A percentile compares a stretch with the other conserved stretches of the same genome.
phyloP scores from a whole-genome alignment of 176 grass and related monocot genomes.

The Eragrostis nindensis region DNA sequence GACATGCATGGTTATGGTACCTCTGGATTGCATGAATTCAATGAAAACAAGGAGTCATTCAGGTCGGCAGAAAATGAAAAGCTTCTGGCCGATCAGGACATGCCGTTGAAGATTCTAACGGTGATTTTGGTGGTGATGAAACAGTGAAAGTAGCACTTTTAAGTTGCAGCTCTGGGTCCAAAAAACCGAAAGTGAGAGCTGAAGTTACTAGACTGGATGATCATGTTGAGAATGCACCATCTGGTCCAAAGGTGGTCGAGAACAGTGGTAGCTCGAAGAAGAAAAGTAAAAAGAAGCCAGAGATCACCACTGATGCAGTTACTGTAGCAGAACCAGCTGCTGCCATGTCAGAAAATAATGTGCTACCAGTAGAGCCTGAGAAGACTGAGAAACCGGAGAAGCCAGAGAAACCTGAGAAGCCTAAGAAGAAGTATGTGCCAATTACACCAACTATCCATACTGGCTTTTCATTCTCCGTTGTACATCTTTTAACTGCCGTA shows the following conservation, averaged over 20 bases:
- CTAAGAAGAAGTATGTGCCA: conserved; percentile 80
- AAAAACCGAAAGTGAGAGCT: conserved; percentile 65
- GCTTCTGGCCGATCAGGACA: conserved; percentile 42
- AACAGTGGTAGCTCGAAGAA: conserved; percentile 65
- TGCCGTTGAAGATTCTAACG: conserved; percentile 49
- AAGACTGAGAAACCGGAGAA: conserved; percentile 54
- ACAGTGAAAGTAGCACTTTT: conserved; percentile 35
- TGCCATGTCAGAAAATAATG: conserved; percentile 46
- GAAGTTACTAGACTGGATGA: conserved; percentile 58
- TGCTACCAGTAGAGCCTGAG: conserved; percentile 61
- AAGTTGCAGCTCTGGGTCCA: conserved; percentile 61
- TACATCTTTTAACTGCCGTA: conserved; percentile 91
- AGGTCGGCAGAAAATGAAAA: conserved; percentile 41
- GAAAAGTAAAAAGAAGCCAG: conserved; percentile 88
- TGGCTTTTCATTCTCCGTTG: conserved; percentile 92
- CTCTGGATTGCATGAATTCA: conserved; percentile 44
- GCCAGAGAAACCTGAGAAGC: conserved; percentile 59
- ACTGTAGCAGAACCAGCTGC: conserved; percentile 48
- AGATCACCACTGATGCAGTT: conserved; percentile 42
- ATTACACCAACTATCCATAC: conserved; percentile 95
- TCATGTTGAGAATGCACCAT: conserved; percentile 41
- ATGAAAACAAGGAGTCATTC: conserved; percentile 43
- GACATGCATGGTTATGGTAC: conserved; percentile 47
- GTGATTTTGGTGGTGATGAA: conserved; percentile 48
- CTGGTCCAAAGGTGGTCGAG: conserved; percentile 49